phyloP scores from a whole-genome alignment of 306 rosid species.

The Casuarina glauca region DNA sequence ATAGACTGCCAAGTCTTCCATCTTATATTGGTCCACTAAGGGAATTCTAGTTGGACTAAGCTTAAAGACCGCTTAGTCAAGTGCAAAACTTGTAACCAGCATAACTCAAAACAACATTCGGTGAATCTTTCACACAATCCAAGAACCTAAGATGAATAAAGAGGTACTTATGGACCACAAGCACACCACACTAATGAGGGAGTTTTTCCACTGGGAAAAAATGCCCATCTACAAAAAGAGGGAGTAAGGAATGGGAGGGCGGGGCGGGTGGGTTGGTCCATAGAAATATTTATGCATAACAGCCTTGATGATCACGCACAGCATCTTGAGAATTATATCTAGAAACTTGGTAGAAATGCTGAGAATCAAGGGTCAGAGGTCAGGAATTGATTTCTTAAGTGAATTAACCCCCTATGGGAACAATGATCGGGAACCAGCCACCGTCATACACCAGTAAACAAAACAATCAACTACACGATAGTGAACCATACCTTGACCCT shows the following conservation, averaged over 20 bases:
- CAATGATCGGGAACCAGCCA: background rate
- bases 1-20: too few species aligned
- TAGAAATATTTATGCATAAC: background rate
- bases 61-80: too few species aligned
- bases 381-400: background rate
- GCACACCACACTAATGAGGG: background rate
- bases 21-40: too few species aligned
- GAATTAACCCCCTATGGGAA: background rate
- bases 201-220: background rate
- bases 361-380: background rate
- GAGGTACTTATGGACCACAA: background rate
- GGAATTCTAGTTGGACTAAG: too few species aligned
- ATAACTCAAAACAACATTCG: background rate
- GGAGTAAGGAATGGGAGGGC: background rate
- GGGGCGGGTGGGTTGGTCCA: background rate
- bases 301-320: conserved; percentile 12
- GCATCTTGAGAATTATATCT: background rate
- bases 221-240: background rate
- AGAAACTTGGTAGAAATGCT: background rate
- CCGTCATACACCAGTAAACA: background rate
- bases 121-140: background rate
- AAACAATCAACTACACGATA: background rate
- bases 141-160: background rate
- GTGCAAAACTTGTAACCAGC: too few species aligned
- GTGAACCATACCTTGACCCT: background rate